Conservation (phyloP, 2,329 filamentous ascomycete genomes). For the Fonsecaea multimorphosa region DNA sequence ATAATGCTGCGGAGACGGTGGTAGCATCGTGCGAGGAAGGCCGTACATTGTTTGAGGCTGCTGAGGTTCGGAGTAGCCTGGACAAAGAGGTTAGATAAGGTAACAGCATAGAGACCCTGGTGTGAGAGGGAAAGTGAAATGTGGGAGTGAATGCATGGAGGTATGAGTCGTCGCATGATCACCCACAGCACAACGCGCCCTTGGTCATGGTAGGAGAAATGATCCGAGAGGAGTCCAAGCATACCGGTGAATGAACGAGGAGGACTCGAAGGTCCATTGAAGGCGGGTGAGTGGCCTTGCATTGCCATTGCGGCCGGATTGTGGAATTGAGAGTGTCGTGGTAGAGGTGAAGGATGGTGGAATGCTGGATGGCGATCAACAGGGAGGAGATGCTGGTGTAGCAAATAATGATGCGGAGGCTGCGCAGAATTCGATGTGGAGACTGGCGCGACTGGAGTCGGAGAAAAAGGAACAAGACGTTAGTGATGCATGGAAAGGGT, state of each 20-base stretch:
- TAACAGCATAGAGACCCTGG: background rate
- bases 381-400: slow-evolving; percentile 22
- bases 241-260: slow-evolving; percentile 36
- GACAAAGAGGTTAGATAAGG: slow-evolving; percentile 18
- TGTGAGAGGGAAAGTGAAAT: slow-evolving; percentile 1
- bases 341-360: slow-evolving; percentile 12
- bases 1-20: slow-evolving; percentile 36
- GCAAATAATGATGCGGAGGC: slow-evolving; percentile 28
- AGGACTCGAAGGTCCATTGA: slow-evolving; percentile 36
- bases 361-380: slow-evolving; percentile 24
- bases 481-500: slow-evolving; percentile 5
- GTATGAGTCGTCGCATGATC: slow-evolving; percentile 20
- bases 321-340: slow-evolving; percentile 6
- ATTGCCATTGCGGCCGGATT: slow-evolving; percentile 35
- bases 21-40: slow-evolving; percentile 34
- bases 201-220: background rate
- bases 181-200: background rate
- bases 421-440: slow-evolving; percentile 27
- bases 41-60: slow-evolving; percentile 35
- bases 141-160: slow-evolving; percentile 14
- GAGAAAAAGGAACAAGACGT: slow-evolving; percentile 21
- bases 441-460: slow-evolving; percentile 14
- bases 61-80: slow-evolving; percentile 37
- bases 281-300: slow-evolving; percentile 38
- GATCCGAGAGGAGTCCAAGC: slow-evolving; percentile 12